Percentiles rank a stretch among this genome's conserved stretches.
Evolutionary conservation across 2,329 filamentous ascomycete species (phyloP).

Genomic region (Aspergillus sojae): DNA sequence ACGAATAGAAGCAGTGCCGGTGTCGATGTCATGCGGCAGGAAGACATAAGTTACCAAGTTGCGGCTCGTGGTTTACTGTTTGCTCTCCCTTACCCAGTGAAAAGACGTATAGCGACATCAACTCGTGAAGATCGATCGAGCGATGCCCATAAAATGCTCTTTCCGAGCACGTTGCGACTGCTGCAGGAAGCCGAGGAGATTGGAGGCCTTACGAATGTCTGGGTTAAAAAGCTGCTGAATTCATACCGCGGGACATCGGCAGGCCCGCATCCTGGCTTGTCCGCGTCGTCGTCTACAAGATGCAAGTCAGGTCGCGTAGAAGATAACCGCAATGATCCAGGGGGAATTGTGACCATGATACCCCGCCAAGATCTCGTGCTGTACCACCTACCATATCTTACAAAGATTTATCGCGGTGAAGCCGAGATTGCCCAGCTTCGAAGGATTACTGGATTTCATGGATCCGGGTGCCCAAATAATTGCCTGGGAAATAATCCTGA

Average conservation of each 20-base stretch:
- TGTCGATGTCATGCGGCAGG: slow-evolving; percentile 76
- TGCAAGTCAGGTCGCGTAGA: not conserved
- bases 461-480: not conserved
- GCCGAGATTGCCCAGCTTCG: slow-evolving; percentile 61
- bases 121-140: slow-evolving; percentile 35
- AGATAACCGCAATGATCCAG: slow-evolving; percentile 6
- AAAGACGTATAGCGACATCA: slow-evolving; percentile 53
- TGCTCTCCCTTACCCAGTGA: slow-evolving; percentile 82
- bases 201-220: slow-evolving; percentile 62
- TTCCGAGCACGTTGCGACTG: slow-evolving; percentile 78
- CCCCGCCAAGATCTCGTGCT: slow-evolving; percentile 57
- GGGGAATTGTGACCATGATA: slow-evolving; percentile 32
- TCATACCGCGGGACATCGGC: not conserved
- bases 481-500: not conserved
- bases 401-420: slow-evolving; percentile 57
- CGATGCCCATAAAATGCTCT: slow-evolving; percentile 88
- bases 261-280: not conserved
- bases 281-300: not conserved
- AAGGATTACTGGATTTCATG: slow-evolving; percentile 60
- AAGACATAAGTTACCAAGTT: slow-evolving; percentile 91
- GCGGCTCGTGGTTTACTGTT: slow-evolving; percentile 86
- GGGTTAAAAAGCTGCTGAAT: slow-evolving; percentile 22
- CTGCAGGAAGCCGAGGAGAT: slow-evolving; percentile 85
- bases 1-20: slow-evolving; percentile 51
- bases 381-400: slow-evolving; percentile 84